Conservation (phyloP, 1,284 basidiomycete genomes). For the Wolfiporia cocos region DNA sequence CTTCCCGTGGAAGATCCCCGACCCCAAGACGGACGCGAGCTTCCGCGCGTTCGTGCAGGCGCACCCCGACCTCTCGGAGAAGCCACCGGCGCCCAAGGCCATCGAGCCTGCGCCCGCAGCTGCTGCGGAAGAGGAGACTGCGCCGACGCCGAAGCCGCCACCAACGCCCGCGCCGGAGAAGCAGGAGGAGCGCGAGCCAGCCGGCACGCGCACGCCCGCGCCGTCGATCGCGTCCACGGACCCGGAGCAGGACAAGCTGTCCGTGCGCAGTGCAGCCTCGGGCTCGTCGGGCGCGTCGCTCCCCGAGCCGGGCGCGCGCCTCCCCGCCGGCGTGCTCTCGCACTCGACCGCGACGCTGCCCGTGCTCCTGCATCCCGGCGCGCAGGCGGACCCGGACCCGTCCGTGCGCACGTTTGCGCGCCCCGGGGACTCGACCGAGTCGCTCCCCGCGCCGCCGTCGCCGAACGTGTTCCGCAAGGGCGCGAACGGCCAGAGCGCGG, state of each 20-base stretch:
- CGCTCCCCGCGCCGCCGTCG: constrained; percentile 36
- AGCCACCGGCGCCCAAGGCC: constrained; percentile 17
- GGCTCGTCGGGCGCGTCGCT: constrained; percentile 20
- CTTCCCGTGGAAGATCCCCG: constrained; percentile 99
- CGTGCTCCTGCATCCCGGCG: constrained; percentile 17
- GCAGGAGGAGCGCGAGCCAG: constrained; percentile 3
- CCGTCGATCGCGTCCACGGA: constrained; percentile 9
- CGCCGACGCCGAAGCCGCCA: constrained; percentile 5
- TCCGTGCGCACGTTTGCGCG: constrained; percentile 67
- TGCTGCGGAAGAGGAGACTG: constrained; percentile 7
- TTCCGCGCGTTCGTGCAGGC: constrained; percentile 91
- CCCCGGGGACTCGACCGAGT: constrained; percentile 65
- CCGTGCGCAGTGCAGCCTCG: constrained; percentile 14
- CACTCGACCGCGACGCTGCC: constrained; percentile 31
- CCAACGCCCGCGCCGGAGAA: constrained; percentile 6
- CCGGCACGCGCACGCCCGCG: constrained; percentile 10
- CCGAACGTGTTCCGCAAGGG: constrained; percentile 7
- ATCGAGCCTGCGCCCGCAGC: constrained; percentile 8
- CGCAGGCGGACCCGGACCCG: constrained; percentile 35
- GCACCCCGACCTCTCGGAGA: constrained; percentile 67
- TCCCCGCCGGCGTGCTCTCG: constrained; percentile 18
- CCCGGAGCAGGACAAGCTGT: constrained; percentile 9
- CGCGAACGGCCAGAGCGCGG: neutral
- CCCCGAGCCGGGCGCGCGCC: constrained; percentile 5
- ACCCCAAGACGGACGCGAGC: constrained; percentile 88